Evolutionary conservation across 2,329 filamentous ascomycete species (phyloP).

Genomic region (Capronia epimyces): DNA sequence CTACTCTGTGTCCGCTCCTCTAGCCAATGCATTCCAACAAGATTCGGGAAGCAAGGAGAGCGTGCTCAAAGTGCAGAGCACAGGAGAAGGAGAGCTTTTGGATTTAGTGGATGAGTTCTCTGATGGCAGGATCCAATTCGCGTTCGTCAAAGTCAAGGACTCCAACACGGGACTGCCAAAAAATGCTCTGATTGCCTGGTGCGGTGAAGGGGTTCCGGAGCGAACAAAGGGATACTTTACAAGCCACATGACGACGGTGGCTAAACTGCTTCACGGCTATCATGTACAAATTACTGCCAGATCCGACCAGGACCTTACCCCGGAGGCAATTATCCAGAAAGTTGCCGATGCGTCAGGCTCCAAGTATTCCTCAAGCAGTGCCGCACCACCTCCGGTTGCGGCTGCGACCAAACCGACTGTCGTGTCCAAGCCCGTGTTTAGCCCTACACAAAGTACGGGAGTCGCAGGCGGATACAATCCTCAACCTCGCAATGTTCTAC

Average conservation of each 20-base stretch:
- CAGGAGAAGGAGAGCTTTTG: conserved; percentile 84
- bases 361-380: conserved; percentile 74
- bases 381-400: conserved; percentile 49
- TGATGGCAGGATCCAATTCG: conserved; percentile 94
- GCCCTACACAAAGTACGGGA: conserved; percentile 62
- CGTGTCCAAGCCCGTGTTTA: conserved; percentile 87
- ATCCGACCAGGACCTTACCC: conserved; percentile 80
- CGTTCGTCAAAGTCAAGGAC: conserved; percentile 93
- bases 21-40: conserved; percentile 84
- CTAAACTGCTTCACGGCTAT: conserved; percentile 91
- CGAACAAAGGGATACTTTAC: conserved; percentile 98
- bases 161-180: conserved; percentile 86
- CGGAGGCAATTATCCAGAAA: conserved; percentile 84
- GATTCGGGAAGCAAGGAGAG: conserved; percentile 83
- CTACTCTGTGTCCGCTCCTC: conserved; percentile 85
- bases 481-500: conserved; percentile 41
- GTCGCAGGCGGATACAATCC: conserved; percentile 59
- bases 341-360: conserved; percentile 90
- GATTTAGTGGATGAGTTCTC: conserved; percentile 94
- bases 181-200: conserved; percentile 91
- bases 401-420: conserved; percentile 55
- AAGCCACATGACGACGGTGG: conserved; percentile 81
- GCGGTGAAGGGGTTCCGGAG: conserved; percentile 95
- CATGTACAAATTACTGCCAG: conserved; percentile 96
- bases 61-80: conserved; percentile 86